A percentile compares a stretch with the other conserved stretches of the same genome.
Evolutionary conservation across 208 protist genomes (phyloP).

Genomic region (Acanthamoeba pearcei): DNA sequence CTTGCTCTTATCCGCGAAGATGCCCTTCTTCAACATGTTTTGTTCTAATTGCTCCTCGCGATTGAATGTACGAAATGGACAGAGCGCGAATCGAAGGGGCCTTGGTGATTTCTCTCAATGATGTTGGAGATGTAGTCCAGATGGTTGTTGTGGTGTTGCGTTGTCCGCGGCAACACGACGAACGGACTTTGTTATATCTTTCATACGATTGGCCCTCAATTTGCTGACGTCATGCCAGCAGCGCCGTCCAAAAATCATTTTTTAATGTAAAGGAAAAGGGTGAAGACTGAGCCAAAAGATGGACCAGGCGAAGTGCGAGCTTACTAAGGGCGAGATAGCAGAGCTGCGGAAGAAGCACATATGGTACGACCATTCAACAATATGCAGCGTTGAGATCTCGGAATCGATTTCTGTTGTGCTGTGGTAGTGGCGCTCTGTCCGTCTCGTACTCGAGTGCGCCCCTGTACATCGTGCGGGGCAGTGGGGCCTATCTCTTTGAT

Average conservation of each 20-base stretch:
- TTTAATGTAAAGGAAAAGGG: too few species aligned
- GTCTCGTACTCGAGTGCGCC: conserved; percentile 40
- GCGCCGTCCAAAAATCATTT: too few species aligned
- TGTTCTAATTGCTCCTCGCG: background rate
- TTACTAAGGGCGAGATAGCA: background rate
- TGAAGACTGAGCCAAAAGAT: background rate
- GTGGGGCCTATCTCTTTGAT: conserved; percentile 50
- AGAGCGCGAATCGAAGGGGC: background rate
- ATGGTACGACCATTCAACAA: background rate
- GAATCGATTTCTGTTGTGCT: background rate
- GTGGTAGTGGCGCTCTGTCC: conserved; percentile 37
- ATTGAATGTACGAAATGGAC: background rate
- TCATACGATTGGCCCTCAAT: background rate
- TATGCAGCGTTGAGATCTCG: background rate
- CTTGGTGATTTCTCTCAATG: background rate
- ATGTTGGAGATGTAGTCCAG: too few species aligned
- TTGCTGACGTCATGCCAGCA: background rate
- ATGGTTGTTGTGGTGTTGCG: background rate
- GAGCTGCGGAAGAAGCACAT: conserved; percentile 20
- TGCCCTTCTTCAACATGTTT: conserved; percentile 65
- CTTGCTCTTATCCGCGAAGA: conserved; percentile 88
- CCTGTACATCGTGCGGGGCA: conserved; percentile 33
- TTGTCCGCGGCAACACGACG: background rate
- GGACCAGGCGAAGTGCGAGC: too few species aligned
- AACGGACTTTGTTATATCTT: background rate